A percentile compares a stretch with the other conserved stretches of the same genome.
These are phyloP conservation scores for Trichoderma virens DNA, from an alignment of 495 filamentous ascomycete species.

Conservation along the genomic window DNA sequence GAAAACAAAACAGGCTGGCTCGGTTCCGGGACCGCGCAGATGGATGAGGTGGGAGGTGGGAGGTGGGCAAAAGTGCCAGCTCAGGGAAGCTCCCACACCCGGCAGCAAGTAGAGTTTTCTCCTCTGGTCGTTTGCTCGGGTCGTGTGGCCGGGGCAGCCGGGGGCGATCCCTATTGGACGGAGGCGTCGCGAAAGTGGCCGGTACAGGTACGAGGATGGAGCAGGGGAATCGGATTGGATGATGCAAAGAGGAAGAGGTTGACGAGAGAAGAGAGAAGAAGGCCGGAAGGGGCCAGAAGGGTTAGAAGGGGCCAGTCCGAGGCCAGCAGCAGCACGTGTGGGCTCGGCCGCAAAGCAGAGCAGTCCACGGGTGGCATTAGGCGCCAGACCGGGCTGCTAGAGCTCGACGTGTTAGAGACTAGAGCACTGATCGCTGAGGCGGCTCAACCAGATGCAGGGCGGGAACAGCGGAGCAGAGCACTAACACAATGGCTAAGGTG, in stretches of 20 bases:
- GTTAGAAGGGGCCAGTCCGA: neutral
- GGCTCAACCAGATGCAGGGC: neutral
- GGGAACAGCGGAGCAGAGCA: slow-evolving; percentile 2
- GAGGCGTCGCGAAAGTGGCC: too few species aligned
- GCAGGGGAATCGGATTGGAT: neutral
- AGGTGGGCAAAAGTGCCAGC: too few species aligned
- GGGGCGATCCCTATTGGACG: too few species aligned
- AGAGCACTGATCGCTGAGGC: too few species aligned
- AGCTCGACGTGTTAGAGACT: too few species aligned
- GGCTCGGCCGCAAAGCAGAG: neutral
- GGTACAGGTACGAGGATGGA: neutral
- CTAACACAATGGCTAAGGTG: neutral
- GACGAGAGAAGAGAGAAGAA: neutral
- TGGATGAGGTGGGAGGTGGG: too few species aligned
- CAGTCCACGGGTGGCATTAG: neutral
- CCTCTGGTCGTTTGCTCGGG: neutral
- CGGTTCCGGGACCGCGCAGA: too few species aligned
- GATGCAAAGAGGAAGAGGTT: neutral
- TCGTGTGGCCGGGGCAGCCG: too few species aligned
- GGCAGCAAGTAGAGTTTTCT: too few species aligned
- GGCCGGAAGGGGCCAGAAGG: neutral
- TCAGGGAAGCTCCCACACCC: neutral
- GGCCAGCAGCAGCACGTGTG: neutral
- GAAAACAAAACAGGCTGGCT: neutral
- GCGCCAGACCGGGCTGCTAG: too few species aligned